These are phyloP conservation scores for Apiotrichum akiyoshidainum DNA, from an alignment of 1,284 basidiomycete species.

Conservation along the genomic window DNA sequence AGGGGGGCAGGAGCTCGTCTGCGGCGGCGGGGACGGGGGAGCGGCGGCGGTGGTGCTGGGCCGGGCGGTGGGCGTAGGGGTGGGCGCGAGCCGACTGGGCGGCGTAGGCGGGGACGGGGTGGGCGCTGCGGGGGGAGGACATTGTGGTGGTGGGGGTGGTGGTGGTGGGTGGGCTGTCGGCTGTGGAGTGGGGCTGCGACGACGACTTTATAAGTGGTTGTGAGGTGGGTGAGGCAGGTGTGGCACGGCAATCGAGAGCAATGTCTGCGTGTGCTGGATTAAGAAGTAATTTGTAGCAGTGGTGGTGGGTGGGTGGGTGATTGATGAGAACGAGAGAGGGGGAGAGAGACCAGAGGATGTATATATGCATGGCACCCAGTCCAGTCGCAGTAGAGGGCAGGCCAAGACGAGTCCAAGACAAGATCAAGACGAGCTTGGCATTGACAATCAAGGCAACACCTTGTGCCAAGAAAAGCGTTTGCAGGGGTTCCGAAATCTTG, in stretches of 20 bases:
- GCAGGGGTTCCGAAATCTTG: not conserved
- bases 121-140: conserved; percentile 10
- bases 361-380: too few species aligned
- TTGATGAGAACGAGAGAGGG: not conserved
- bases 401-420: too few species aligned
- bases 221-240: not conserved
- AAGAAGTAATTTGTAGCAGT: not conserved
- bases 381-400: too few species aligned
- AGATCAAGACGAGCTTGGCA: too few species aligned
- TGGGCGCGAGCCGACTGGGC: conserved; percentile 11
- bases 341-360: too few species aligned
- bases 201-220: not conserved
- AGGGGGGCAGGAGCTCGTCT: conserved; percentile 31
- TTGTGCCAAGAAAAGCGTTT: too few species aligned
- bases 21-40: conserved; percentile 4
- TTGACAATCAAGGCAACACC: too few species aligned
- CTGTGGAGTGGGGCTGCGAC: not conserved
- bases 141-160: conserved; percentile 1
- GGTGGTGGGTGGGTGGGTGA: too few species aligned
- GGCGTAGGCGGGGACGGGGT: conserved; percentile 13
- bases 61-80: conserved; percentile 11
- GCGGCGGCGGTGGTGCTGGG: conserved; percentile 7
- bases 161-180: not conserved
- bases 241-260: not conserved
- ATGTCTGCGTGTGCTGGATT: too few species aligned